Base-by-base conservation (phyloP, 2,329 filamentous ascomycete species). In the Phyllosticta paracitricarpa region DNA sequence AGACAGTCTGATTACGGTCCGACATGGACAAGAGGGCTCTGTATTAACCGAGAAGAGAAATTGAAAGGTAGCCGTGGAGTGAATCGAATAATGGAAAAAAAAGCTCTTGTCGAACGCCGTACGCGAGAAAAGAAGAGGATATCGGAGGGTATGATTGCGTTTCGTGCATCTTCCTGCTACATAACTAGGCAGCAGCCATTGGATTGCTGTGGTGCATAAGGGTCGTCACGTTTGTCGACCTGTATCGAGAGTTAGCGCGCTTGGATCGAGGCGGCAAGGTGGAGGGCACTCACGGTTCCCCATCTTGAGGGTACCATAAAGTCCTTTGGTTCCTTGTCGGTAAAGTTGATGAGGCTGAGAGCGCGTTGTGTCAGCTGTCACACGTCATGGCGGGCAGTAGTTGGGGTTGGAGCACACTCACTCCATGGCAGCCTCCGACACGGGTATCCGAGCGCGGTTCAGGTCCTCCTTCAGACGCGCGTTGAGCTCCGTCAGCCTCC, bases 221-320 rank as follows among this genome's bases (percentile, higher is more conserved):
- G 94, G 75, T 99, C 94, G 74, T 97, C 94, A 75, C 89, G 88
- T 81, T 91, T 93, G 73, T 95, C 91, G 66, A 97, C 91, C 82
- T 86, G 71, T 55, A 68, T 72, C 40, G 30, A 54, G 26, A 62
- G 73, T 70, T 57, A 52, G 54, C 58, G 24, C 17, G 6, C 9
- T 35, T 22, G n/a, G 19, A 24, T 7, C 35, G 25, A 54, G 35
- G 63, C 5, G 35, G 40, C 24, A 25, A 65, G 66, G 63, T 67
- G 35, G 48, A 59, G 28, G 19, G 52, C 53, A 73, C 79, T 67
- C 79, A 86, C 84, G 64, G 87, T 84, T 68, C 93, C 93, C 94
- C 94, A 99, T 76, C 95, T 89, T 59, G 91, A 96, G 58, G 92
- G 92, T 62, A 97, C 92, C 94, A 99, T 97, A 81, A 96, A 97